Evolutionary conservation across 192 early-diverging fungal genomes (phyloP), one percentile per base, ranked within the genome.

Genomic region (Thamnidium elegans): DNA sequence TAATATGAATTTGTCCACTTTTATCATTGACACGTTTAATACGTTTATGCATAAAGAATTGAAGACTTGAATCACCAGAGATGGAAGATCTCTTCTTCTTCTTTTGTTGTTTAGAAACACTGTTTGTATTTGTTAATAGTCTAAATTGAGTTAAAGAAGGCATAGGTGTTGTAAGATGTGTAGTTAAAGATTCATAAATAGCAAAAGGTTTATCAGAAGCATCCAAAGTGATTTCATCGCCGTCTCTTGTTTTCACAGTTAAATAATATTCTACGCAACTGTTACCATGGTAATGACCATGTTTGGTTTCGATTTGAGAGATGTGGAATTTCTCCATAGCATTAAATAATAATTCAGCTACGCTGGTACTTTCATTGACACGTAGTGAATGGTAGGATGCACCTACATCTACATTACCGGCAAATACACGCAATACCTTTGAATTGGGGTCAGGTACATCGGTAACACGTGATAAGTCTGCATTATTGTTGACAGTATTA

Each of bases 401-500:
- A 21, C 74, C 76, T 52, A 79, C 69, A 54, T 78, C 75, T 19
- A 83, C 69, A 55, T 85, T 82, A 19, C 84, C 84, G 3, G 81
- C 70, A 65, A 73, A 83, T 15, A 85, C 78, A 1, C 79, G 73
- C 26, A 85, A 55, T 3, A 82, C 75, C 20, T 67, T 75, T 42
- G 58, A 39, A 20, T 45, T 45, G n/a, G 39, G 58, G 39, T 52
- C 9, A 23, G 14, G 23, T 52, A 4, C 11, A 21, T 42, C n/a
- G 3, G 19, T 17, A 39, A 10, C 36, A 13, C 11, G 39, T 58
- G 36, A 48, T 6, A 48, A 13, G 46, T 48, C 17, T 48, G 46
- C 13, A 48, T 48, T 9, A 48, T 48, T 17, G 17, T 48, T 48
- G 46, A 19, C 21, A 15, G 21, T 53, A 7, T 30, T 14, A 54